Conservation (phyloP, 805 yeast species). For the Kuraishia molischiana region DNA sequence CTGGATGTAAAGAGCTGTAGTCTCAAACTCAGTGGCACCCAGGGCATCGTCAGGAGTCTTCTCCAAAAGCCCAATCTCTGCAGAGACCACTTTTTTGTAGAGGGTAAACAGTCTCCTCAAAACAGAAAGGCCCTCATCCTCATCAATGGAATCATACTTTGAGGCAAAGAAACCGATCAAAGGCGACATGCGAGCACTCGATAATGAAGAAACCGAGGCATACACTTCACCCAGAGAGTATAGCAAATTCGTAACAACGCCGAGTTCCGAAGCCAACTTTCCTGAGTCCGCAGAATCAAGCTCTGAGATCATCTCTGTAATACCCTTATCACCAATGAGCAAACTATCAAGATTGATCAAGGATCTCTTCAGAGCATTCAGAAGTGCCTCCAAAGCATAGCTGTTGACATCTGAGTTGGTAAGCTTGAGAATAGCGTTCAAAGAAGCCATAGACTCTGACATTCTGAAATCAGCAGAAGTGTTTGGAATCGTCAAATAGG, state of each 20-base stretch:
- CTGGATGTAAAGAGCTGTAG: slow-evolving; percentile 22
- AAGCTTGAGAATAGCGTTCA: slow-evolving; percentile 43
- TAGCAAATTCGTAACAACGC: not conserved
- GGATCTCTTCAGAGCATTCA: slow-evolving; percentile 2
- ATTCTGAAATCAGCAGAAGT: slow-evolving; percentile 54
- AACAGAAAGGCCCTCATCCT: slow-evolving; percentile 9
- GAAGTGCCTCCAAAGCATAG: slow-evolving; percentile 27
- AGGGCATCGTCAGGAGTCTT: slow-evolving; percentile 37
- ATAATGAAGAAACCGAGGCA: not conserved
- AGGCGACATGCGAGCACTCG: not conserved
- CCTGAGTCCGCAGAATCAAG: not conserved
- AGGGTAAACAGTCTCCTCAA: slow-evolving; percentile 32
- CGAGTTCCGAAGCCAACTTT: not conserved
- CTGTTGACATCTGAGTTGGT: slow-evolving; percentile 46
- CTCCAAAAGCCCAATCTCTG: slow-evolving; percentile 44
- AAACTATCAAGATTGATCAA: too few relatives aligned
- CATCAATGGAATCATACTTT: too few relatives aligned
- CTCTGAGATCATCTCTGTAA: too few relatives aligned
- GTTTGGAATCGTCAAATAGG: slow-evolving; percentile 36
- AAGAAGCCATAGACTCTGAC: slow-evolving; percentile 43
- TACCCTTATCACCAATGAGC: too few relatives aligned
- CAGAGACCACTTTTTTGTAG: slow-evolving; percentile 42
- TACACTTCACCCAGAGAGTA: not conserved
- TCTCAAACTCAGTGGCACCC: slow-evolving; percentile 30
- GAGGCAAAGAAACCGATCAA: not conserved